A percentile compares a stretch with the other conserved stretches of the same genome.
phyloP scores from a whole-genome alignment of 257 asterid species.

The Solanum sejunctum region DNA sequence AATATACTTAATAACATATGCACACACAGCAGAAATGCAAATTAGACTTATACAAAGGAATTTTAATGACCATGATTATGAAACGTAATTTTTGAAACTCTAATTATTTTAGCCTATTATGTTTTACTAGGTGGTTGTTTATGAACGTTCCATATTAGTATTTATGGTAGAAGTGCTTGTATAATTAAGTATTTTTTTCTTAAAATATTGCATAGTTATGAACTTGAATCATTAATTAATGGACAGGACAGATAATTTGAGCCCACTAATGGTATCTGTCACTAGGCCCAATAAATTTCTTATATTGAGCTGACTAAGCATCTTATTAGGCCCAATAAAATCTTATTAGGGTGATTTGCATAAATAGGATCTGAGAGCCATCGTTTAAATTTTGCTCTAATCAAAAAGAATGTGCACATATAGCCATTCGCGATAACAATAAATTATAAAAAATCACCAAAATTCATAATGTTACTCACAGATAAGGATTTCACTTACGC shows the following conservation, averaged over 20 bases:
- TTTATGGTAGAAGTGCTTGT: not conserved
- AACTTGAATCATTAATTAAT: not conserved
- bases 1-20: too few species aligned
- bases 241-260: not conserved
- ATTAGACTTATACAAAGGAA: too few species aligned
- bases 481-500: not conserved
- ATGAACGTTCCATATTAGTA: too few species aligned
- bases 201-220: not conserved
- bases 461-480: not conserved
- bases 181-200: not conserved
- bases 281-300: not conserved
- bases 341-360: not conserved
- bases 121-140: too few species aligned
- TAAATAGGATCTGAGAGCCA: not conserved
- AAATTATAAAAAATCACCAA: not conserved
- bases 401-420: not conserved
- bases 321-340: not conserved
- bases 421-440: not conserved
- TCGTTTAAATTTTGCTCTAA: not conserved
- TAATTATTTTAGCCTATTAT: too few species aligned
- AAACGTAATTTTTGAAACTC: too few species aligned
- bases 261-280: not conserved
- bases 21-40: too few species aligned
- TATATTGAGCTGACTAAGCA: not conserved
- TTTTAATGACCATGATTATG: too few species aligned